Base-by-base conservation (phyloP, 1,284 basidiomycete species). In the Sporisorium scitamineum region DNA sequence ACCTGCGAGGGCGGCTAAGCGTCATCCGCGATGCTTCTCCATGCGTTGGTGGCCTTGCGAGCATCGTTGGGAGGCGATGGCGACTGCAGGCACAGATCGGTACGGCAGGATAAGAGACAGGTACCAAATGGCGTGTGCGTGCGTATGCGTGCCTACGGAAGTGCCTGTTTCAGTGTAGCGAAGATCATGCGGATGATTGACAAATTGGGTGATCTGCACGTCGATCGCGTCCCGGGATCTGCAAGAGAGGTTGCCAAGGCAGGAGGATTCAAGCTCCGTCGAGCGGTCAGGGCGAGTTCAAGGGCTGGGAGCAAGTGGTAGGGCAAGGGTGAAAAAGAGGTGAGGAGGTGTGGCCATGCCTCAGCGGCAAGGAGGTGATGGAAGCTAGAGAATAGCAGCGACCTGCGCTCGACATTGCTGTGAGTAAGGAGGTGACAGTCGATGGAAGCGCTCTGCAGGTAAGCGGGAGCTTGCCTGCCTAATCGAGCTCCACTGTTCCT, bases 331-430 rank as follows among this genome's bases (percentile, higher is more conserved):
- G 9, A 31, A 5, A 42, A 31, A 18, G 16, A 24, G 42, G 44
- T n/a, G 42, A 56, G 54, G 27, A 56, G 54, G 42, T 34, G n/a
- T n/a, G 6, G 22, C 20, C 54, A 47, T 44, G 54, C 47, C 22
- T 56, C 42, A 56, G 42, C 41, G 54, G 54, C 22, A 56, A 56
- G 54, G 54, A 47, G 54, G 42, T 22, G 42, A 41, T 26, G 22
- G 42, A 47, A 45, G 31, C 31, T 5, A 5, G 27, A 45, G 7
- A 34, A 20, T n/a, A 29, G 48, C 18, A 32, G 50, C 32, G 22
- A 42, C 39, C 31, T 55, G 54, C 54, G 54, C 31, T 55, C 42
- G 41, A 31, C 54, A 45, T 55, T 34, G 31, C 31, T 55, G 54
- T 31, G 42, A 10, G 54, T 41, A 45, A 55, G 54, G 54, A 22